Evolutionary conservation across 2,329 filamentous ascomycete species (phyloP).

Genomic region (Penicillium verrucosum): DNA sequence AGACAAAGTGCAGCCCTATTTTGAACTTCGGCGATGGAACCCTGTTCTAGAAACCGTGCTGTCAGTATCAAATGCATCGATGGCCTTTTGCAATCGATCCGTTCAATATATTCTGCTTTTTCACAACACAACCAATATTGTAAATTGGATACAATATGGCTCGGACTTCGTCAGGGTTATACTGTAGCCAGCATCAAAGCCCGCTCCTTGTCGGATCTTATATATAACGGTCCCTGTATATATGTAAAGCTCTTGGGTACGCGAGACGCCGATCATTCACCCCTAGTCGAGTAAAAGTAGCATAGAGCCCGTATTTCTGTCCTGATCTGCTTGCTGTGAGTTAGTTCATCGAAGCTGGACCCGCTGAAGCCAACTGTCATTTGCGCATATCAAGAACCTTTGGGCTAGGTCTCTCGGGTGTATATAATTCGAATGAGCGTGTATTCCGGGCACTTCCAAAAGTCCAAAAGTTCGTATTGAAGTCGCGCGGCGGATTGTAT

Average conservation of each 20-base stretch:
- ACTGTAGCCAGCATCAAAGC: too few species aligned
- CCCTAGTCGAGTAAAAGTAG: too few species aligned
- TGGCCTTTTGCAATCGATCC: not conserved
- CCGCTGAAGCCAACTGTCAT: not conserved
- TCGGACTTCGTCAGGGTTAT: not conserved
- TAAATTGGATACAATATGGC: too few species aligned
- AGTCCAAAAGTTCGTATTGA: not conserved
- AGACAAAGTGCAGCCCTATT: slow-evolving; percentile 38
- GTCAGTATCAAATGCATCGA: not conserved
- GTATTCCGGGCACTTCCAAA: not conserved
- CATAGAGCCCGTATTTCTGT: too few species aligned
- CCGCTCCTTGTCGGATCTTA: too few species aligned
- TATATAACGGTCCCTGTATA: too few species aligned
- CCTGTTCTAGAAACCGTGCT: slow-evolving; percentile 28
- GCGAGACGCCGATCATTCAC: too few species aligned
- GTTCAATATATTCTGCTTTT: not conserved
- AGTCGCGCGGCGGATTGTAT: not conserved
- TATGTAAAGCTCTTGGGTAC: too few species aligned
- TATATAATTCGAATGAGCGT: too few species aligned
- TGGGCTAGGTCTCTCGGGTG: not conserved
- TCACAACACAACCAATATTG: too few species aligned
- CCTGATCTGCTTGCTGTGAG: not conserved
- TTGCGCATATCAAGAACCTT: not conserved
- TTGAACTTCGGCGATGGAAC: slow-evolving; percentile 41
- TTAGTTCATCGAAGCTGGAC: not conserved